Base-by-base conservation (phyloP, 495 filamentous ascomycete species). In the Penicillium malachiteum region DNA sequence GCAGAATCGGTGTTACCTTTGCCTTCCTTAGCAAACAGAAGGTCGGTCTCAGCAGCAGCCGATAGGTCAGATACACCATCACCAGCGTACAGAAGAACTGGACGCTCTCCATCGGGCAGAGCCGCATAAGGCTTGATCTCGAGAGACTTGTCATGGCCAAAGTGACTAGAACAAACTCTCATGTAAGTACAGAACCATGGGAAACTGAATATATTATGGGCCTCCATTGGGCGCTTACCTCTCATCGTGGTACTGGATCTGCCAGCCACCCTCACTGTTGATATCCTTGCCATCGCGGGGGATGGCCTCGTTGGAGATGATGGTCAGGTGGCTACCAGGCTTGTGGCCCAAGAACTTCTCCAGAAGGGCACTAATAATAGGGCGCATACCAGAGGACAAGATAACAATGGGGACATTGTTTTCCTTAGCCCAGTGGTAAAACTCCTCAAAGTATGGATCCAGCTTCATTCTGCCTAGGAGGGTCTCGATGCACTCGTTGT, bases 351-450 rank as follows among this genome's bases (percentile, higher is more conserved):
- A 76, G 17, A 95, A 79, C 41, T 89, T 79, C 46, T 87, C 81
- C 34, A 97, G 79, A 42, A 97, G 75, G 5, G 90, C 89, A 37
- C 85, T 78, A 71, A 97, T 97, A 62, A 97, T 86, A 12, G 94
- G 94, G 48, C 82, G 80, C 94, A 97, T 97, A 41, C 93, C 93
- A 12, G 86, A 87, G 40, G 89, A 93, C 14, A 97, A 74, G 3
- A 97, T 87, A 32, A 97, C 92, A 56, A 96, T 89, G 18, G 94
- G 93, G 21, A 97, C 85, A 60, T 94, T 91, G 65, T 93, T 86
- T 49, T 80, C 77, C 50, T 81, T 75, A 11, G 86, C 80, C 90
- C 90, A 97, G 57, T 84, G 62, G 71, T 89, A 92, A 78, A 96
- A 97, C 51, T 87, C 81, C 58, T 82, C 84, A 75, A 97, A 97